phyloP scores from a whole-genome alignment of 2,329 filamentous ascomycete species.

The Verticillium albo-atrum region DNA sequence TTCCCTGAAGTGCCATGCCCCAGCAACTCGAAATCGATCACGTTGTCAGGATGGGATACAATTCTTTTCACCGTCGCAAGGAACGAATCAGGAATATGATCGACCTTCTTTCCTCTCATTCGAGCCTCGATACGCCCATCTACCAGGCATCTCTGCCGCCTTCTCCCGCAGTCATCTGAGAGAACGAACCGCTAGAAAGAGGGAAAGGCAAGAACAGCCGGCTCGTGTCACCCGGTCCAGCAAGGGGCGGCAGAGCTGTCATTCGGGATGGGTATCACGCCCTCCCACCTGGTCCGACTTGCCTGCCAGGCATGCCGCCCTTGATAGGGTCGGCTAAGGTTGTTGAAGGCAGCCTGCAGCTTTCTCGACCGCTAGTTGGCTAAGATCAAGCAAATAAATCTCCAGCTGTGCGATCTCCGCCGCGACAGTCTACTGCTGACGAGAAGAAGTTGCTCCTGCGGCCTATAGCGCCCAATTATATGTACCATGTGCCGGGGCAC shows the following conservation, averaged over 20 bases:
- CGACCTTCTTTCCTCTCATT: not conserved
- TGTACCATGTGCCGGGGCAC: too few species aligned
- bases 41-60: too few species aligned
- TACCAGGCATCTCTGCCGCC: not conserved
- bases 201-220: not conserved
- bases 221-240: not conserved
- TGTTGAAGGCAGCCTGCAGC: conserved; percentile 9
- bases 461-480: too few species aligned
- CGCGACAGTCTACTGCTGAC: not conserved
- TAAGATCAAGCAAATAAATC: conserved; percentile 6
- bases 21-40: too few species aligned
- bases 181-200: not conserved
- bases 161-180: not conserved
- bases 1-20: too few species aligned
- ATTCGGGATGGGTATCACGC: conserved; percentile 3
- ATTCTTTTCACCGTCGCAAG: not conserved
- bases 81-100: not conserved
- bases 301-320: not conserved
- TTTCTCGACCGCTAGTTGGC: not conserved
- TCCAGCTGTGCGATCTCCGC: not conserved
- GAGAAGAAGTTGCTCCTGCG: not conserved
- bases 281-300: not conserved
- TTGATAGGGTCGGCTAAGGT: not conserved
- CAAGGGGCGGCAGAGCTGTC: not conserved
- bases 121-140: too few species aligned